Evolutionary conservation across 2,329 filamentous ascomycete species (phyloP).

Genomic region (Epichloe sp.): DNA sequence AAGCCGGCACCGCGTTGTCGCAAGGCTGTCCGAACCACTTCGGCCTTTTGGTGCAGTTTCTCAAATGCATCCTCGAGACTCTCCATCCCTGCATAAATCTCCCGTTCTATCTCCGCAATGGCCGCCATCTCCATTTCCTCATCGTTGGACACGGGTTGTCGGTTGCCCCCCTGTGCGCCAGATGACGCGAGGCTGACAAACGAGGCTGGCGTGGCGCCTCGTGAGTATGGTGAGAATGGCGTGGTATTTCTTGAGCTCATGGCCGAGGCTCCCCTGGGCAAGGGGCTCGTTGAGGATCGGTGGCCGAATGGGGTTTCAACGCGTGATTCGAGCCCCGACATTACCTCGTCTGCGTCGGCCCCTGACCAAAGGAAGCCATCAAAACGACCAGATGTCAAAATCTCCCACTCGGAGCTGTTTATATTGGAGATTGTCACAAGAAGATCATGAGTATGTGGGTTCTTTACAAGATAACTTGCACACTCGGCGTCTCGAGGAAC

Average conservation of each 20-base stretch:
- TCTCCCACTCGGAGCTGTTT: slow-evolving; percentile 90
- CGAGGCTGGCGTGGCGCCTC: slow-evolving; percentile 43
- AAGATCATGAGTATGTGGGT: slow-evolving; percentile 70
- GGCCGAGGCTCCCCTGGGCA: slow-evolving; percentile 28
- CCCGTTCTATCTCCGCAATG: slow-evolving; percentile 79
- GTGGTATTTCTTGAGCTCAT: slow-evolving; percentile 33
- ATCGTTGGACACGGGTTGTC: slow-evolving; percentile 66
- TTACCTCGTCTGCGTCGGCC: slow-evolving; percentile 49
- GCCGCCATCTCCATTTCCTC: slow-evolving; percentile 89
- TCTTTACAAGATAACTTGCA: slow-evolving; percentile 73
- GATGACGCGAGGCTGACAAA: slow-evolving; percentile 45
- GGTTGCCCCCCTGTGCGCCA: slow-evolving; percentile 22
- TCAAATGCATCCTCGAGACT: slow-evolving; percentile 89
- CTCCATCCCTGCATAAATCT: slow-evolving; percentile 92
- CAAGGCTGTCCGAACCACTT: slow-evolving; percentile 63
- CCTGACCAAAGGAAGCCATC: slow-evolving; percentile 94
- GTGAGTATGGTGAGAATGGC: slow-evolving; percentile 38
- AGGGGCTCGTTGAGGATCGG: slow-evolving; percentile 24
- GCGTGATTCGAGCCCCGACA: slow-evolving; percentile 34
- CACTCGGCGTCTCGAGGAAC: slow-evolving; percentile 75
- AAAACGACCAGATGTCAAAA: slow-evolving; percentile 83
- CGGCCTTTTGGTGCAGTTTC: slow-evolving; percentile 72
- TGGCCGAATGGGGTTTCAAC: slow-evolving; percentile 39
- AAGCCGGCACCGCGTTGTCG: slow-evolving; percentile 74
- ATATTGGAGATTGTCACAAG: slow-evolving; percentile 80